Conservation (phyloP, 2,329 filamentous ascomycete genomes). For the Xylariaceae sp. region DNA sequence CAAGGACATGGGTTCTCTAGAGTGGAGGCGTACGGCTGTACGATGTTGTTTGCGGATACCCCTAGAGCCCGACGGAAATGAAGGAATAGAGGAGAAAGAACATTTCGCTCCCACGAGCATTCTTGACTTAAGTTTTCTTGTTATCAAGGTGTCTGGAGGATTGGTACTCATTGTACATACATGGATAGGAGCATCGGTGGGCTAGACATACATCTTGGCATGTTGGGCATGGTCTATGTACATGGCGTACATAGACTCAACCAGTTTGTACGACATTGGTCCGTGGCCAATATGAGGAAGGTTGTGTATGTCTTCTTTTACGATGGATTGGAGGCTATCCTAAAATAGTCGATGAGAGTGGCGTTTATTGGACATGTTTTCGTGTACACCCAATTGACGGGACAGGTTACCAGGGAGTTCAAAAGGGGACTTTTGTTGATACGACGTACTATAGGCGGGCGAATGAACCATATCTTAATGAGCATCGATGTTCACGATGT, state of each 20-base stretch:
- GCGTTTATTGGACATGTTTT: constrained; percentile 14
- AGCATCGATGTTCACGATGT: no score
- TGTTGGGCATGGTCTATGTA: not conserved
- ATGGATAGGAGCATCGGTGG: not conserved
- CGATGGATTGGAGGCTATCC: not conserved
- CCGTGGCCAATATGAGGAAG: not conserved
- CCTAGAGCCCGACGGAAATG: constrained; percentile 28
- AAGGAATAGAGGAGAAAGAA: constrained; percentile 33
- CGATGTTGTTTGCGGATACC: constrained; percentile 36
- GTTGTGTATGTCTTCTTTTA: not conserved
- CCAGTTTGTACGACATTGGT: not conserved
- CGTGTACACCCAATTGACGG: constrained; percentile 16
- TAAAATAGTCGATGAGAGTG: constrained; percentile 9
- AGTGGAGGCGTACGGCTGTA: constrained; percentile 35
- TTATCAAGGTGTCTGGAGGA: not conserved
- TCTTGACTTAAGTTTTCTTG: constrained; percentile 13
- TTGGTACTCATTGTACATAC: constrained; percentile 11
- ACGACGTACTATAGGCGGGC: no score
- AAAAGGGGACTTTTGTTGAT: not conserved
- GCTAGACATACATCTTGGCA: constrained; percentile 6
- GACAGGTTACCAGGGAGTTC: not conserved
- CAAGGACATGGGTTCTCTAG: constrained; percentile 31
- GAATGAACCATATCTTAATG: no score
- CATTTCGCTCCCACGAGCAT: constrained; percentile 31
- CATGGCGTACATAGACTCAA: not conserved